Evolutionary conservation across 228 moss, liverwort and hornwort genomes (phyloP).

Genomic region (Sphagnum fallax): DNA sequence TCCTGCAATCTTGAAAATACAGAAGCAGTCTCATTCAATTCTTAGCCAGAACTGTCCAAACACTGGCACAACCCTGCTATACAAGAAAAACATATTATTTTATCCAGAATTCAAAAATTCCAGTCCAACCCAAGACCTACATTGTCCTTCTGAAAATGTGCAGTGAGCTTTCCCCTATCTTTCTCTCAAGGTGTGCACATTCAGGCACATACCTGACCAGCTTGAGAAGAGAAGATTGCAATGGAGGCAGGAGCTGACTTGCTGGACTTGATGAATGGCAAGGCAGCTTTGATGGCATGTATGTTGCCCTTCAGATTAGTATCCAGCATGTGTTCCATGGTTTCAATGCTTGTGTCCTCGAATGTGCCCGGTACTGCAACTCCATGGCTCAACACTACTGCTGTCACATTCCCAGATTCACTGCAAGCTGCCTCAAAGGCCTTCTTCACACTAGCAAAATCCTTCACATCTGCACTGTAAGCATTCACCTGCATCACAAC

Average conservation of each 20-base stretch:
- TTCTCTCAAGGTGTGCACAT: too few species aligned
- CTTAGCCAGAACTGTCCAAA: too few species aligned
- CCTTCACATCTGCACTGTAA: constrained; percentile 71
- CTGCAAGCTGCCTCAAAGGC: constrained; percentile 54
- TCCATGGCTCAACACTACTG: constrained; percentile 73
- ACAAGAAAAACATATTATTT: too few species aligned
- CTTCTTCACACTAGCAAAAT: constrained; percentile 36
- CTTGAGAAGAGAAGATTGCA: constrained; percentile 66
- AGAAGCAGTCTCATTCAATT: too few species aligned
- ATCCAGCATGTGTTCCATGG: constrained; percentile 60
- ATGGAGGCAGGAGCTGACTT: constrained; percentile 53
- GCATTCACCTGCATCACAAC: constrained; percentile 31
- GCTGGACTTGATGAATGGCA: constrained; percentile 63
- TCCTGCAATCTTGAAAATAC: too few species aligned
- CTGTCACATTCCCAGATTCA: constrained; percentile 61
- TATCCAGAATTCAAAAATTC: too few species aligned
- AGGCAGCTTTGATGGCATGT: constrained; percentile 65
- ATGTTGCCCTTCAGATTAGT: constrained; percentile 80
- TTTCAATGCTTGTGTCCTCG: constrained; percentile 48
- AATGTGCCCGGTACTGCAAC: constrained; percentile 41
- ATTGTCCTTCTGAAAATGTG: too few species aligned
- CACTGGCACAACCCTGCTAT: too few species aligned
- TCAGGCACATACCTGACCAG: constrained; percentile 50
- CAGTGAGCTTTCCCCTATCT: too few species aligned
- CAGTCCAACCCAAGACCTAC: too few species aligned